These are phyloP conservation scores for Nothophoma quercina DNA, from an alignment of 2,329 filamentous ascomycete species.

Conservation along the genomic window DNA sequence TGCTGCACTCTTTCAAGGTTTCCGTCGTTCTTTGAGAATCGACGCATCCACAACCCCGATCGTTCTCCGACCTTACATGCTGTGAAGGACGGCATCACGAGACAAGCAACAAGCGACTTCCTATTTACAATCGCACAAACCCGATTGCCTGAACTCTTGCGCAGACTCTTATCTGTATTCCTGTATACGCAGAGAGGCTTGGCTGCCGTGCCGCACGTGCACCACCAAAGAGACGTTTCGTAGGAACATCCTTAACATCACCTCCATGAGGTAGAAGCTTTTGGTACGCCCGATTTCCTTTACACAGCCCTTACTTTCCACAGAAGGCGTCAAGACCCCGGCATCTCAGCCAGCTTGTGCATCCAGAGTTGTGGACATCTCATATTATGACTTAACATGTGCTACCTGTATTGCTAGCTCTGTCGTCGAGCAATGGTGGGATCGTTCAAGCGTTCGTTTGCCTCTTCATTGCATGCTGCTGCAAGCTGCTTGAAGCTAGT, in stretches of 20 bases:
- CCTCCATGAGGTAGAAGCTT: conserved; percentile 7
- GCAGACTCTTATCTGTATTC: not conserved
- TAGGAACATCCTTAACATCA: not conserved
- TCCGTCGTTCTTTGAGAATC: not conserved
- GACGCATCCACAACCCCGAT: not conserved
- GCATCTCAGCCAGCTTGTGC: not conserved
- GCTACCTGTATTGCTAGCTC: too few relatives aligned
- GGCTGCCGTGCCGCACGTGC: not conserved
- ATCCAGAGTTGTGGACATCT: not conserved
- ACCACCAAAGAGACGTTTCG: not conserved
- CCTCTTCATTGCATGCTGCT: not conserved
- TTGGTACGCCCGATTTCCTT: conserved; percentile 1
- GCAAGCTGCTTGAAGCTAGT: not conserved
- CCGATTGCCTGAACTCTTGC: not conserved
- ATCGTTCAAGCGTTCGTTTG: too few relatives aligned
- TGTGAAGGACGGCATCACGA: conserved; percentile 15
- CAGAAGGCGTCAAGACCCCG: too few relatives aligned
- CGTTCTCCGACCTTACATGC: not conserved
- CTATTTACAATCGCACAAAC: not conserved
- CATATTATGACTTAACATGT: not conserved
- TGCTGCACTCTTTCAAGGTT: not conserved
- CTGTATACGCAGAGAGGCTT: not conserved
- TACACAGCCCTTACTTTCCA: not conserved
- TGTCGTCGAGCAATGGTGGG: too few relatives aligned
- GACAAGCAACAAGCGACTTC: conserved; percentile 1